A percentile compares a stretch with the other conserved stretches of the same genome.
These are phyloP conservation scores for Colletotrichum lindemuthianum DNA, from an alignment of 2,329 filamentous ascomycete genomes.

Conservation along the genomic window DNA sequence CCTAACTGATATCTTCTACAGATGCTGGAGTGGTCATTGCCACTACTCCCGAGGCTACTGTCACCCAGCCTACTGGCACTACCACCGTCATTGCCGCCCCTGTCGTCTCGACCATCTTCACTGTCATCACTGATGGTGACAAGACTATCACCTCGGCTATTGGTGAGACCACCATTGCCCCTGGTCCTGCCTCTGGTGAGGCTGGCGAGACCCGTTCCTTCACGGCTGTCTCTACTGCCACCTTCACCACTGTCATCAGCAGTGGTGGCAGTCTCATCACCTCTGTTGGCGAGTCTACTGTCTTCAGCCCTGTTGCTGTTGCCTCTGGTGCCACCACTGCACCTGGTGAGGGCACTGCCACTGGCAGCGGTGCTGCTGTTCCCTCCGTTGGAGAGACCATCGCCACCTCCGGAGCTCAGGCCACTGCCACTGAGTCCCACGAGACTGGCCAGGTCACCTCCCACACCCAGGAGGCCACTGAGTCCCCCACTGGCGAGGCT, in stretches of 20 bases:
- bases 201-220: conserved; percentile 12
- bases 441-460: conserved; percentile 35
- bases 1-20: neutral
- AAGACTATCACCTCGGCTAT: conserved; percentile 50
- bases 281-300: conserved; percentile 42
- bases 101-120: conserved; percentile 29
- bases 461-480: conserved; percentile 19
- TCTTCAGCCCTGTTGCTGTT: conserved; percentile 38
- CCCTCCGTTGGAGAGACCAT: conserved; percentile 39
- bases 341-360: conserved; percentile 35
- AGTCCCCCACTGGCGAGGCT: conserved; percentile 19
- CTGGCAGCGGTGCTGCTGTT: conserved; percentile 20
- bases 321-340: conserved; percentile 31
- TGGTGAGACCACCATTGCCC: conserved; percentile 33
- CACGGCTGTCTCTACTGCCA: conserved; percentile 48
- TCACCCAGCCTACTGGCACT: conserved; percentile 21
- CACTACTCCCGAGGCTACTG: conserved; percentile 42
- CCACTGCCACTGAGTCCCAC: conserved; percentile 39
- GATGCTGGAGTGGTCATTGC: conserved; percentile 24
- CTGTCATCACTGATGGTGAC: conserved; percentile 44
- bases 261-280: conserved; percentile 38
- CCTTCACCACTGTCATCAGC: conserved; percentile 40
- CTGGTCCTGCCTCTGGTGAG: conserved; percentile 6
- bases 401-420: conserved; percentile 38
- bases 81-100: conserved; percentile 24